A percentile compares a stretch with the other conserved stretches of the same genome.
These are phyloP conservation scores for Aspergillus fijiensis DNA, from an alignment of 2,329 filamentous ascomycete species.

Conservation along the genomic window DNA sequence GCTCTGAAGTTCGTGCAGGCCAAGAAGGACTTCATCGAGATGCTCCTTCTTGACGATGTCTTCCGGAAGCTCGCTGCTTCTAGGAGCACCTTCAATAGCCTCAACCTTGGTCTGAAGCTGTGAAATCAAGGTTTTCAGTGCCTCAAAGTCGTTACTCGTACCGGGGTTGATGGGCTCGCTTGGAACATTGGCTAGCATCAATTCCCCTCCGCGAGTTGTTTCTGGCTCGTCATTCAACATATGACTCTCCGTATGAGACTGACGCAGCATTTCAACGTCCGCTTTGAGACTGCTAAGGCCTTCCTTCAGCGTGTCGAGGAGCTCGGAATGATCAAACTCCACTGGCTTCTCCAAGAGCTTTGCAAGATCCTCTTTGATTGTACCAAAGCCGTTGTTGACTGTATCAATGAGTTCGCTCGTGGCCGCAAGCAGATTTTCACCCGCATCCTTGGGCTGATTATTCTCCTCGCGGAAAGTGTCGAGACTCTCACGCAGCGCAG, in stretches of 20 bases:
- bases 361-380: conserved; percentile 71
- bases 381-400: conserved; percentile 69
- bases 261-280: conserved; percentile 77
- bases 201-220: conserved; percentile 53
- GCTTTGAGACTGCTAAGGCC: conserved; percentile 72
- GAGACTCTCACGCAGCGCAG: conserved; percentile 45
- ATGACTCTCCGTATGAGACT: conserved; percentile 44
- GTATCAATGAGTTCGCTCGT: conserved; percentile 61
- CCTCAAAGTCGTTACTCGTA: conserved; percentile 72
- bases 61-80: conserved; percentile 37
- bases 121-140: conserved; percentile 77
- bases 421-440: conserved; percentile 53
- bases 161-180: conserved; percentile 45
- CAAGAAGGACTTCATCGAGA: conserved; percentile 47
- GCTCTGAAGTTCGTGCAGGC: conserved; percentile 56
- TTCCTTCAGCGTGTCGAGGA: conserved; percentile 81
- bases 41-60: conserved; percentile 49
- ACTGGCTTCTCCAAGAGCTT: conserved; percentile 74
- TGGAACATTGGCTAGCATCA: conserved; percentile 52
- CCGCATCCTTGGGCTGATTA: conserved; percentile 54
- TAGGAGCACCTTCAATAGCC: conserved; percentile 59
- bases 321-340: conserved; percentile 84
- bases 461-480: conserved; percentile 52
- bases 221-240: conserved; percentile 52
- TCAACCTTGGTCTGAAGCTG: conserved; percentile 85